Evolutionary conservation across 2,329 filamentous ascomycete genomes (phyloP).

Genomic region (Claviceps purpurea): DNA sequence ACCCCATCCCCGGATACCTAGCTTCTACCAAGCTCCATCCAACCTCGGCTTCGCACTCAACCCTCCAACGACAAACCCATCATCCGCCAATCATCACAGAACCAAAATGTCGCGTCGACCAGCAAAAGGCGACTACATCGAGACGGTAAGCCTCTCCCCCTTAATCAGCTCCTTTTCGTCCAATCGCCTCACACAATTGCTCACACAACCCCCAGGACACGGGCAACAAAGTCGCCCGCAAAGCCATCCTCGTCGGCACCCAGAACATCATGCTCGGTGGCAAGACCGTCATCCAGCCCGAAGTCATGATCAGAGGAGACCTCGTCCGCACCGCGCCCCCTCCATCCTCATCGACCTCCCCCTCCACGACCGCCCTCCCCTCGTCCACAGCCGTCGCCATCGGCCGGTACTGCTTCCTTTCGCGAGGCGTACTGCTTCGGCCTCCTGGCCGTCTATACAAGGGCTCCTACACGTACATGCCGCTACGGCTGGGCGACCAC

Average conservation of each 20-base stretch:
- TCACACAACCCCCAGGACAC: slow-evolving; percentile 52
- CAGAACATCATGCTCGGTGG: slow-evolving; percentile 97
- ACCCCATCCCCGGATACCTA: no score
- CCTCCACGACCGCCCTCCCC: slow-evolving; percentile 34
- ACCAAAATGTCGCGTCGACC: slow-evolving; percentile 59
- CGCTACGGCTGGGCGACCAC: slow-evolving; percentile 86
- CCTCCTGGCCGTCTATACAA: slow-evolving; percentile 76
- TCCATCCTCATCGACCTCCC: slow-evolving; percentile 17
- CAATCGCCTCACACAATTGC: not conserved
- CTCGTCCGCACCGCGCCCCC: slow-evolving; percentile 46
- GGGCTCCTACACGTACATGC: slow-evolving; percentile 68
- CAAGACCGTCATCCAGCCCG: slow-evolving; percentile 89
- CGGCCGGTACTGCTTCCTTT: slow-evolving; percentile 83
- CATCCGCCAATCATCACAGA: not conserved
- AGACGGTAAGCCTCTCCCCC: slow-evolving; percentile 51
- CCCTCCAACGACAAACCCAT: not conserved
- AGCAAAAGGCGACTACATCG: slow-evolving; percentile 86
- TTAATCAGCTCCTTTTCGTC: not conserved
- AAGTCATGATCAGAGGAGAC: slow-evolving; percentile 88
- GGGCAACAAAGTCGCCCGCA: slow-evolving; percentile 94
- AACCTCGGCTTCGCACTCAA: not conserved
- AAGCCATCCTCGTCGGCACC: slow-evolving; percentile 81
- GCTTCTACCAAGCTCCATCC: no score
- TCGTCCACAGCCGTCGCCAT: slow-evolving; percentile 63
- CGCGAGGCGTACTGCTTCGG: slow-evolving; percentile 61